These are phyloP conservation scores for Theobroma cacao DNA, from an alignment of 345 rosid genomes.

Conservation along the genomic window DNA sequence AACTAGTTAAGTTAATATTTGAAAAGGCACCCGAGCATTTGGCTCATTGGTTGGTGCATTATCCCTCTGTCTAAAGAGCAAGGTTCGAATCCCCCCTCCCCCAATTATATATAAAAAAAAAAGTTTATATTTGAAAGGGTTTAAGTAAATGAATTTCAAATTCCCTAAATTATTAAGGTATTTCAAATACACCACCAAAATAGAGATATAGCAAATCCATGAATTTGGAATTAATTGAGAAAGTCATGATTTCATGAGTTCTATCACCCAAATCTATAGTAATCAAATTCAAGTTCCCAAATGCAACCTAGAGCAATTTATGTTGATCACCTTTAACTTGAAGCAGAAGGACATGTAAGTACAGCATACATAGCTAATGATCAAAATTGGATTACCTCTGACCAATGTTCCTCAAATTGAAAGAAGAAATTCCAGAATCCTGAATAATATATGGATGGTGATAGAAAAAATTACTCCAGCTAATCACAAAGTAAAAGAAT, in stretches of 20 bases:
- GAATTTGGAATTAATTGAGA: not conserved
- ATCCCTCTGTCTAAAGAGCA: too few relatives aligned
- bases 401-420: conserved; percentile 14
- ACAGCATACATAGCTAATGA: conserved; percentile 3
- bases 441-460: not conserved
- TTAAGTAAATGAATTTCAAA: not conserved
- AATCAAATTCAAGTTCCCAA: not conserved
- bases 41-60: too few relatives aligned
- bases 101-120: too few relatives aligned
- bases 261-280: not conserved
- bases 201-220: not conserved
- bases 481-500: not conserved
- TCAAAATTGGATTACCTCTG: conserved; percentile 25
- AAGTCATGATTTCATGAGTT: not conserved
- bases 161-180: not conserved
- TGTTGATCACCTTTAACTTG: not conserved
- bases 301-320: not conserved
- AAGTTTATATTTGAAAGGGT: not conserved
- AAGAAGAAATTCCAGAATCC: conserved; percentile 20
- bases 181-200: not conserved
- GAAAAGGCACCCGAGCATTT: too few relatives aligned
- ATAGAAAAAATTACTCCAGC: not conserved
- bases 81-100: too few relatives aligned
- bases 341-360: not conserved
- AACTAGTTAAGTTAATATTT: not conserved